Evolutionary conservation across 2,329 filamentous ascomycete species (phyloP), one percentile per base, ranked within the genome.

Genomic region (Alternaria sp.): DNA sequence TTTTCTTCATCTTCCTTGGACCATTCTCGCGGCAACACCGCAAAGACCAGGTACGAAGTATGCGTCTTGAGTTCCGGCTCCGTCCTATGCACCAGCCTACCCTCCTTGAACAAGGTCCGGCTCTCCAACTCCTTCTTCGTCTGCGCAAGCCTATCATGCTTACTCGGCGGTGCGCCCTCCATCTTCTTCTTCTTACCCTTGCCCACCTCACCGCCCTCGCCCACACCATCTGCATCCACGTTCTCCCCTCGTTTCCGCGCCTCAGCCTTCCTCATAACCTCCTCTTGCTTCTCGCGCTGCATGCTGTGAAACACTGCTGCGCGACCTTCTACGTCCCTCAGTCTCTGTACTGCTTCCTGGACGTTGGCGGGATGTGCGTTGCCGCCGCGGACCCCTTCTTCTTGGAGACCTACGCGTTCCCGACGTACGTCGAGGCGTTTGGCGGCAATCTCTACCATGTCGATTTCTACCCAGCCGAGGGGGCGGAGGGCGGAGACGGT

Each of bases 41-140:
- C 95, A 80, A 99, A 99, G 4, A 96, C 90, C 4, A 99, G 84
- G 76, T 99, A 99, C n/a, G 91, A 95, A 0, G 95, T 99, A 78
- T 99, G 95, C 7, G 91, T 95, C 83, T 97, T 97, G 60, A 98
- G 81, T 72, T 99, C 95, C 0, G 88, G 81, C 79, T 99, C 95
- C 0, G 91, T 88, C 24, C 92, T 86, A 70, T 96, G 92, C 29
- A 92, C 84, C 39, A 98, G 72, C 28, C 87, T 86, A 1, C 95
- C 95, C 61, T 93, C 86, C 73, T 90, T 86, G 80, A 89, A 96
- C 41, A 77, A 31, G 24, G 71, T 60, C 39, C 75, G 72, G 45
- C 63, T 78, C 70, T 71, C 75, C 50, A 65, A 51, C 2, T 75
- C 67, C 51, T 61, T 67, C 51, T 72, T 72, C 21, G 70, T 66